Conservation (phyloP, 2,329 filamentous ascomycete genomes). For the Pseudocercospora musae region DNA sequence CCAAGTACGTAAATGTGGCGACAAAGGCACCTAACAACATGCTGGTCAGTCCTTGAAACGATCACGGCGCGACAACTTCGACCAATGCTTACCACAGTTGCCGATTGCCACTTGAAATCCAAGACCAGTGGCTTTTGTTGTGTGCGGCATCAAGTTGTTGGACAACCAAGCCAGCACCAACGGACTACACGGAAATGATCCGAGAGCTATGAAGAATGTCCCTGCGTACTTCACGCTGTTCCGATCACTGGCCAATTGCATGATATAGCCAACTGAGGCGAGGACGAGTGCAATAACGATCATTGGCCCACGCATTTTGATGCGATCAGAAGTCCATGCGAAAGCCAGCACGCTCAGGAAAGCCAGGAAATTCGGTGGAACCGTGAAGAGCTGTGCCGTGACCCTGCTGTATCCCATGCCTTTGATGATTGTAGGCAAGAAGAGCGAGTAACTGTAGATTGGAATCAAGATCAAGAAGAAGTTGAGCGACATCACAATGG, state of each 20-base stretch:
- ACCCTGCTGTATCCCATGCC: slow-evolving; percentile 43
- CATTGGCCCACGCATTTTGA: slow-evolving; percentile 35
- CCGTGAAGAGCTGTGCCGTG: slow-evolving; percentile 40
- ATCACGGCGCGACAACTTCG: not conserved
- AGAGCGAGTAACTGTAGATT: slow-evolving; percentile 47
- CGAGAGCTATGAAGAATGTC: slow-evolving; percentile 39
- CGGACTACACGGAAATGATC: slow-evolving; percentile 34
- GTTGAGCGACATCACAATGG: slow-evolving; percentile 33
- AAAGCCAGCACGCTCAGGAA: slow-evolving; percentile 29
- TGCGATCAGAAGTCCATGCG: slow-evolving; percentile 31
- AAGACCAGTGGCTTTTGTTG: slow-evolving; percentile 43
- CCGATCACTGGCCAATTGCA: slow-evolving; percentile 35
- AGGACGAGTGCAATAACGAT: slow-evolving; percentile 29
- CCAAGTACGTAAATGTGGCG: slow-evolving; percentile 46
- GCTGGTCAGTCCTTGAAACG: not conserved
- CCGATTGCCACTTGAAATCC: slow-evolving; percentile 43
- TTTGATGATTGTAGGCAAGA: slow-evolving; percentile 46
- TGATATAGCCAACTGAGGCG: slow-evolving; percentile 41
- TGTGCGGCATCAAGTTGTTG: slow-evolving; percentile 46
- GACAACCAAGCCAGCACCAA: slow-evolving; percentile 40
- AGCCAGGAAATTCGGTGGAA: slow-evolving; percentile 38
- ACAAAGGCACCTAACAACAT: slow-evolving; percentile 39
- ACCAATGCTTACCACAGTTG: slow-evolving; percentile 33
- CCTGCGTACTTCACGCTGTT: slow-evolving; percentile 39
- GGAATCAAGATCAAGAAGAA: slow-evolving; percentile 36